Base-by-base conservation (phyloP, 495 filamentous ascomycete genomes). In the Hamigera avellanea region DNA sequence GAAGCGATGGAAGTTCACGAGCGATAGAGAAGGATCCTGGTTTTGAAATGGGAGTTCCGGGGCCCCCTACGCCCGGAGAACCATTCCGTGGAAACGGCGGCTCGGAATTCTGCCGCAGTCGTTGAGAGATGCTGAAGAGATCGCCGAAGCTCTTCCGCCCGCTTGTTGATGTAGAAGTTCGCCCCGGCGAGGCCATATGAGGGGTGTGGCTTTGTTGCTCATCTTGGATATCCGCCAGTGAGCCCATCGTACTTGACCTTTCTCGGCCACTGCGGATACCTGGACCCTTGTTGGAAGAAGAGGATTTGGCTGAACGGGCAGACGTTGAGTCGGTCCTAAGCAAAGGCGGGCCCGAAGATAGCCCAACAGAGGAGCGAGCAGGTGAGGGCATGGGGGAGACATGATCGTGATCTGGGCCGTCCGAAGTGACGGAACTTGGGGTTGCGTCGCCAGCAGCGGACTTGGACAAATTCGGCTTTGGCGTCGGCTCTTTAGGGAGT, bases 131-230 rank as follows among this genome's bases (percentile, higher is more conserved):
- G 18, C 74, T 82, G 44, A 95, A 80, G 3, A 96, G 68, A 45
- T 88, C 87, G 33, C 86, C 81, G 40, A 99, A 81, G 55, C 91
- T 95, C 53, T 83, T 88, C 28, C 89, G 72, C 1, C 87, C 87
- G 14, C 73, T 78, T 3, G 73, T 89, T 0, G 86, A 93, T 1
- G 80, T 82, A 0, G 87, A 93, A 2, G 80, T 86, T 19, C 85
- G 73, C 2, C 69, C 64, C 14, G 70, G 75, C n/a, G 71, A 75
- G 39, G 67, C 56, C 44, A 72, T 35, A 54, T 74, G 64, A 45
- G 83, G 64, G 39, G 61, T 78, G 48, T 61, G 69, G 39, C 62
- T 76, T 56, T 50, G 56, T 48, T 76, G 78, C 49, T 67, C 62
- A 29, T 69, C 79, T 45, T 48, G 75, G 55, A 42, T 52, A 44